phyloP scores from a whole-genome alignment of 2,329 filamentous ascomycete genomes.

The Xylaria sp. region DNA sequence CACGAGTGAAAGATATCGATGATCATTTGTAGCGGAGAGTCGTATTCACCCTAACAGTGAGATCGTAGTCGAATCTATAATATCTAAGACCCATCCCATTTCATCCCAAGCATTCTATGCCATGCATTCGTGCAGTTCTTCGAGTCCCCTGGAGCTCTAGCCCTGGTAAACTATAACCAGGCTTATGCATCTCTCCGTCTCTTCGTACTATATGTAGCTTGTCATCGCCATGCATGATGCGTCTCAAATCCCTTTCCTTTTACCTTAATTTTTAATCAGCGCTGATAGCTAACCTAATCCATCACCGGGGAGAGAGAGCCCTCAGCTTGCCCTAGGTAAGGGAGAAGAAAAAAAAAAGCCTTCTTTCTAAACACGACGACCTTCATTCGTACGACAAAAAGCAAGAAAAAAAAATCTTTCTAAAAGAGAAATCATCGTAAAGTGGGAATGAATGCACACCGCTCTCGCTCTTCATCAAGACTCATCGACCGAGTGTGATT shows the following conservation, averaged over 20 bases:
- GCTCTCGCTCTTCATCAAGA: too few relatives aligned
- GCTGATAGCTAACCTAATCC: too few relatives aligned
- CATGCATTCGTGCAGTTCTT: slow-evolving; percentile 6
- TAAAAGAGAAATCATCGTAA: too few relatives aligned
- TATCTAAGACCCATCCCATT: neutral
- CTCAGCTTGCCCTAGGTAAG: too few relatives aligned
- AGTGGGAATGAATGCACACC: too few relatives aligned
- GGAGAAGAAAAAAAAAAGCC: too few relatives aligned
- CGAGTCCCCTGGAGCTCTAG: neutral
- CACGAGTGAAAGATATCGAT: neutral
- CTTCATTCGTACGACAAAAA: too few relatives aligned
- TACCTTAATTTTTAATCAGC: too few relatives aligned
- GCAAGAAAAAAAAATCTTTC: too few relatives aligned
- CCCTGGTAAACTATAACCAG: neutral
- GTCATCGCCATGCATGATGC: neutral
- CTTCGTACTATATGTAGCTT: slow-evolving; percentile 1
- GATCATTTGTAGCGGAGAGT: neutral
- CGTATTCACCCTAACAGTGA: neutral
- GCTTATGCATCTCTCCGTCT: neutral
- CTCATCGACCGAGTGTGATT: too few relatives aligned
- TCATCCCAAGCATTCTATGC: neutral
- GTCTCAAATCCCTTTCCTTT: neutral
- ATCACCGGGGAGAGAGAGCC: too few relatives aligned
- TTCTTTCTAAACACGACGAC: too few relatives aligned
- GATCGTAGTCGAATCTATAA: neutral